Evolutionary conservation across 345 rosid species (phyloP), one percentile per base, ranked within the genome.

Genomic region (Melastoma malabathricum): DNA sequence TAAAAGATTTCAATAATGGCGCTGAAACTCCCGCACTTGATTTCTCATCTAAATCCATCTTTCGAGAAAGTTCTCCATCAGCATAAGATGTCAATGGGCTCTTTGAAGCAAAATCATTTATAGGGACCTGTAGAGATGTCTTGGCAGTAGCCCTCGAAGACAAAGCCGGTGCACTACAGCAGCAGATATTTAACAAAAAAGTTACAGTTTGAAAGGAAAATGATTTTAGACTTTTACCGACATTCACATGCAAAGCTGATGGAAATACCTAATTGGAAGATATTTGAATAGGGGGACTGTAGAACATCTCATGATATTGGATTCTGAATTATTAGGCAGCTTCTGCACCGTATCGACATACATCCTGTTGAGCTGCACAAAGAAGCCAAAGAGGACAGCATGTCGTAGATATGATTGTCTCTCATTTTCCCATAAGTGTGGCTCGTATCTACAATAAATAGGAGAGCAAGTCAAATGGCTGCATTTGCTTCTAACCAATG

Each of bases 301-400:
- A 56, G 86, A 88, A 67, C 94, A 92, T 74, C 88, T 78, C 97
- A 92, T 79, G 57, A 87, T 84, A 67, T 92, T 92, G 58, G 98
- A 84, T 66, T 78, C 95, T 5, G 95, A 82, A 67, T 85, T 92
- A 46, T 79, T 76, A 5, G 98, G 88, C 59, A 88, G 78, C 69
- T 87, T 92, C 80, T 92, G 98, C 51, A 69, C 64, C 1, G 94
- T 75, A 67, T 82, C 90, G 46, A 84, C 78, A 54, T 92, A 88
- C 84, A 83, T 73, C 54, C 98, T 80, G 63, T 83, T 84, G 58
- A 92, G 84, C 67, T 92, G 98, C 74, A 92, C 95, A 72, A 92
- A 88, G 75, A 92, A 88, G 49, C 97, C 98, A 69, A 92, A 92
- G 65, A 92, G 90, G 58, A 92, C 97, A 60, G 98, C 95, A 68